Conservation (phyloP, 2,329 filamentous ascomycete species). For the Alternaria arbusti region DNA sequence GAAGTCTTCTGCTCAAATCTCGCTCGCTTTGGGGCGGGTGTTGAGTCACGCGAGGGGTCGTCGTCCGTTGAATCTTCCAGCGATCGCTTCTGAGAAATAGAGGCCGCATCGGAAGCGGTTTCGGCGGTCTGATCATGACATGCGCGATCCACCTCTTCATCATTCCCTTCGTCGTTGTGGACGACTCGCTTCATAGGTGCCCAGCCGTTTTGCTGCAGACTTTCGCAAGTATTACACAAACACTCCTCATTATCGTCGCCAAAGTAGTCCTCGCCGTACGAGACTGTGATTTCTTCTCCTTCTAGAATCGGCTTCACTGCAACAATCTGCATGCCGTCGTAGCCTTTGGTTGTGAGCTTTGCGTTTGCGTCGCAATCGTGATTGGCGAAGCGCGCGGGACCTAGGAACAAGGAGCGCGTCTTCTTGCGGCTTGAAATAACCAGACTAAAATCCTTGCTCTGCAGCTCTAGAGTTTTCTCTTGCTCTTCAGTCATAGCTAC, state of each 20-base stretch:
- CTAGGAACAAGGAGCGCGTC: conserved; percentile 88
- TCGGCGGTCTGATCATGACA: conserved; percentile 3
- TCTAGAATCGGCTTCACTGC: conserved; percentile 80
- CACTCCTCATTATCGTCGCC: conserved; percentile 95
- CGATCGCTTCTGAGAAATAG: conserved; percentile 34
- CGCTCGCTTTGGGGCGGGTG: conserved; percentile 20
- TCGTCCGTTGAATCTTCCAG: conserved; percentile 29
- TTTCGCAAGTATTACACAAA: conserved; percentile 86
- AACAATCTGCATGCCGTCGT: conserved; percentile 88
- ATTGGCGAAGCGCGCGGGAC: conserved; percentile 94
- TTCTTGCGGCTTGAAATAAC: conserved; percentile 93
- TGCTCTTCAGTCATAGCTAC: conserved; percentile 92
- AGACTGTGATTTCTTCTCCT: conserved; percentile 96
- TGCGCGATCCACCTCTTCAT: conserved; percentile 19
- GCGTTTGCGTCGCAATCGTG: conserved; percentile 97
- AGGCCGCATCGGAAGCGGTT: conserved; percentile 1
- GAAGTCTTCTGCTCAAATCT: conserved; percentile 19
- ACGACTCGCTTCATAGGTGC: conserved; percentile 53
- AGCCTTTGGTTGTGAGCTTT: conserved; percentile 79
- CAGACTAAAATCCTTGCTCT: conserved; percentile 94
- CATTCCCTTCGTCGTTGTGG: conserved; percentile 39
- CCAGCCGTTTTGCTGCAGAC: conserved; percentile 81
- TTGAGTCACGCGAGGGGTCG: conserved; percentile 17
- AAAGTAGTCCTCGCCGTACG: conserved; percentile 95
- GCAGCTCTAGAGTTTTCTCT: conserved; percentile 77